A percentile compares a stretch with the other conserved stretches of the same genome.
These are phyloP conservation scores for Penicillium psychrofluorescens DNA, from an alignment of 495 filamentous ascomycete species.

Conservation along the genomic window DNA sequence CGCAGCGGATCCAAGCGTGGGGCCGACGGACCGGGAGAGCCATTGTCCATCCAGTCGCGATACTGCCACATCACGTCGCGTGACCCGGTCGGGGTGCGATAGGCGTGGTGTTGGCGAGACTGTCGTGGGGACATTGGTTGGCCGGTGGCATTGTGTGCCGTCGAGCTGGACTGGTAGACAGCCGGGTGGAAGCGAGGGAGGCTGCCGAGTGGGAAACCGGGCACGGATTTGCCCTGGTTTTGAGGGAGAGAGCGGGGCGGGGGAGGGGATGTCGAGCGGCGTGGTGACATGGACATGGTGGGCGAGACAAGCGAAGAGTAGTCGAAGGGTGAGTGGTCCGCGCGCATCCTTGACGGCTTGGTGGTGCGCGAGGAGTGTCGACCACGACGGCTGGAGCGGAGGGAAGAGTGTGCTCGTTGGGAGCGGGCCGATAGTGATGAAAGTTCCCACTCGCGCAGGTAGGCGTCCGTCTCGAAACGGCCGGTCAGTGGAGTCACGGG, in stretches of 20 bases:
- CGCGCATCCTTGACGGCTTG: constrained; percentile 26
- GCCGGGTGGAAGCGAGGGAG: constrained; percentile 45
- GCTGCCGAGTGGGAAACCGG: constrained; percentile 33
- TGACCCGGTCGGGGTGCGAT: constrained; percentile 27
- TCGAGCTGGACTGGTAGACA: constrained; percentile 30
- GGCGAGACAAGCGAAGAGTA: constrained; percentile 29
- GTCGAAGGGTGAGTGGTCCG: constrained; percentile 26
- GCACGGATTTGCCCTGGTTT: constrained; percentile 22
- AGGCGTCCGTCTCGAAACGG: constrained; percentile 31
- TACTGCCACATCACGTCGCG: constrained; percentile 34
- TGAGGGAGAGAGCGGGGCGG: constrained; percentile 19
- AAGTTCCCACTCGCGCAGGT: constrained; percentile 30
- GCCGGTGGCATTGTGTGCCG: constrained; percentile 8
- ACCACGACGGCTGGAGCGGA: constrained; percentile 2
- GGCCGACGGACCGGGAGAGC: constrained; percentile 43
- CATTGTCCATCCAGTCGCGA: constrained; percentile 28
- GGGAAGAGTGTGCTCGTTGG: constrained; percentile 7
- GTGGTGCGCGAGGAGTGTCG: constrained; percentile 16
- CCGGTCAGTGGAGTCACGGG: constrained; percentile 40
- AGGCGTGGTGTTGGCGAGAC: constrained; percentile 18
- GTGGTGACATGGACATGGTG: constrained; percentile 21
- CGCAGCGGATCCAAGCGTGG: constrained; percentile 61
- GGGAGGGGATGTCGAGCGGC: constrained; percentile 29
- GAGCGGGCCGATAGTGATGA: constrained; percentile 17
- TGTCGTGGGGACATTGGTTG: constrained; percentile 28